These are phyloP conservation scores for Solanum microdontum DNA, from an alignment of 257 asterid genomes.

Conservation along the genomic window DNA sequence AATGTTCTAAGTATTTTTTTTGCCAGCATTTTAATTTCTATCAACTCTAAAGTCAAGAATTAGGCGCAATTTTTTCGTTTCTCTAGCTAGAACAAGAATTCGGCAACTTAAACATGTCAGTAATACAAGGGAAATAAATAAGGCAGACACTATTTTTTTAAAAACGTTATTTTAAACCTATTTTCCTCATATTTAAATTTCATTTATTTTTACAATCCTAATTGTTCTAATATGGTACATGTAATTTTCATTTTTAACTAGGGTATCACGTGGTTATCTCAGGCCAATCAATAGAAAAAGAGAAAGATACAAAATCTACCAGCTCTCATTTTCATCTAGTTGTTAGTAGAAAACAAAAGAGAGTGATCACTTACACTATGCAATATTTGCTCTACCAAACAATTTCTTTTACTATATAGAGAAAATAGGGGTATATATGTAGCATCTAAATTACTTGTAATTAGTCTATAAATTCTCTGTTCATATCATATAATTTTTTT, in stretches of 20 bases:
- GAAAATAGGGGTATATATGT: neutral
- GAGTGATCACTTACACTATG: neutral
- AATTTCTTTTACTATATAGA: neutral
- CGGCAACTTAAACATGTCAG: neutral
- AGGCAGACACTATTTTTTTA: neutral
- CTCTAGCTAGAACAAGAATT: neutral
- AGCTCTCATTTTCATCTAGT: neutral
- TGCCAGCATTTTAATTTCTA: neutral
- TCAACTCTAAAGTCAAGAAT: neutral
- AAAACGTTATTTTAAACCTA: too few relatives aligned
- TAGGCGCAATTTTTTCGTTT: neutral
- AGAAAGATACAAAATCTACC: neutral
- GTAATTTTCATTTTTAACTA: neutral
- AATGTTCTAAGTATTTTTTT: too few relatives aligned
- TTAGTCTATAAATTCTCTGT: neutral
- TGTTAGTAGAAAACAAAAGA: neutral
- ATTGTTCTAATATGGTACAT: neutral
- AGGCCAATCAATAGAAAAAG: neutral
- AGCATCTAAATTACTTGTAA: neutral
- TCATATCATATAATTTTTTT: neutral
- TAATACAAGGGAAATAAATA: neutral
- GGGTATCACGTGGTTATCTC: neutral
- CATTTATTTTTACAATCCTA: neutral
- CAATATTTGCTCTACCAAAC: neutral
- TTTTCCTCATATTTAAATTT: neutral